Percentiles rank a stretch among this genome's conserved stretches.
Conservation (phyloP, 371 early-diverging fungal genomes). For the Syncephalastrum monosporum region DNA sequence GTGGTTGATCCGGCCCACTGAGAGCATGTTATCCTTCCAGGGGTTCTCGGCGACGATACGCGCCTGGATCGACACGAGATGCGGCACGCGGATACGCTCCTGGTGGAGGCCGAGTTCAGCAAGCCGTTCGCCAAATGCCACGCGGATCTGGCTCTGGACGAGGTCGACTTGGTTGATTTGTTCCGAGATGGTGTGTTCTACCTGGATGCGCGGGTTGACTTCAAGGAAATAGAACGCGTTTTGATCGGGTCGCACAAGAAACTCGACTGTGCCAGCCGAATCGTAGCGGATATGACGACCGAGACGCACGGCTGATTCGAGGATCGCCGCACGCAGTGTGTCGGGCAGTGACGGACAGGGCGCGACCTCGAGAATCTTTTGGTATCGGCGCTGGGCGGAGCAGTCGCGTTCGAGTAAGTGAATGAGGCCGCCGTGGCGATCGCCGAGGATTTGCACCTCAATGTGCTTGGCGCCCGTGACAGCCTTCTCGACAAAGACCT, state of each 20-base stretch:
- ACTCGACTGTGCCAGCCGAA: conserved; percentile 79
- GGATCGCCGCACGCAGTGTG: conserved; percentile 21
- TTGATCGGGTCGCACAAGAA: conserved; percentile 59
- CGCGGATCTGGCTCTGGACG: conserved; percentile 35
- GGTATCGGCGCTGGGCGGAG: conserved; percentile 83
- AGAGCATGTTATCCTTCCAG: conserved; percentile 34
- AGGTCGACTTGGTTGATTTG: conserved; percentile 90
- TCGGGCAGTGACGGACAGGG: conserved; percentile 32
- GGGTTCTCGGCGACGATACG: conserved; percentile 47
- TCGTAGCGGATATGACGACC: conserved; percentile 29
- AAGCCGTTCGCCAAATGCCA: conserved; percentile 32
- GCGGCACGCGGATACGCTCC: conserved; percentile 8
- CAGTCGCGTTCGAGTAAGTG: conserved; percentile 89
- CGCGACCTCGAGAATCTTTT: conserved; percentile 77
- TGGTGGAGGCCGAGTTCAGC: conserved; percentile 17
- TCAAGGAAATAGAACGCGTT: conserved; percentile 87
- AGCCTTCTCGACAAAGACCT: conserved; percentile 78
- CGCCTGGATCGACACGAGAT: conserved; percentile 39
- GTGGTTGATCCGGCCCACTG: conserved; percentile 30
- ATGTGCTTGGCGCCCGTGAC: conserved; percentile 87
- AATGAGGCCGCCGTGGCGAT: conserved; percentile 67
- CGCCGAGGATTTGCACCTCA: conserved; percentile 83
- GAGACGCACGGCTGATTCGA: conserved; percentile 27
- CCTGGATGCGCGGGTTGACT: conserved; percentile 89
- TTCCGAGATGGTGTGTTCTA: conserved; percentile 95